These are phyloP conservation scores for Aspergillus ellipticus DNA, from an alignment of 495 filamentous ascomycete species.

Conservation along the genomic window DNA sequence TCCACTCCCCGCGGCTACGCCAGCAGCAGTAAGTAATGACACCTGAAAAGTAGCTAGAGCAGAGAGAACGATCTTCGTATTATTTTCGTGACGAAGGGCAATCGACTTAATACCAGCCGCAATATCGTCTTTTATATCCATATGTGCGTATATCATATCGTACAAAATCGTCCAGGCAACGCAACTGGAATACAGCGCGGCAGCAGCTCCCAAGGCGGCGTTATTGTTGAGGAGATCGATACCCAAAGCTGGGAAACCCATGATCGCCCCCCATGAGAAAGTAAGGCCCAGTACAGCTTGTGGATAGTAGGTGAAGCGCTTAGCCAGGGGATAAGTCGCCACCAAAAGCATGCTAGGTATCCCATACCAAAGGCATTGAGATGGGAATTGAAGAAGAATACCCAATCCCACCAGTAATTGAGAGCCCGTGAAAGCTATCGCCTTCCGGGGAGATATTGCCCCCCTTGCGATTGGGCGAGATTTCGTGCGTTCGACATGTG, in stretches of 20 bases:
- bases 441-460: constrained; percentile 71
- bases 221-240: constrained; percentile 69
- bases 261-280: constrained; percentile 95
- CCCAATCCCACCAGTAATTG: constrained; percentile 79
- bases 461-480: constrained; percentile 85
- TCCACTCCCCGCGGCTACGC: constrained; percentile 67
- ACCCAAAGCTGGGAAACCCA: constrained; percentile 93
- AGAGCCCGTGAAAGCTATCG: constrained; percentile 73
- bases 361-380: constrained; percentile 79
- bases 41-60: constrained; percentile 74
- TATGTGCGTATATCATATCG: constrained; percentile 98
- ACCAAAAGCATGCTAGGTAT: constrained; percentile 83
- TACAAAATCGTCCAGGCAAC: constrained; percentile 93
- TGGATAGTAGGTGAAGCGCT: constrained; percentile 91
- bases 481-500: constrained; percentile 80
- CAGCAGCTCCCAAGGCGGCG: constrained; percentile 62
- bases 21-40: constrained; percentile 73
- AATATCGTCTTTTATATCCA: constrained; percentile 93
- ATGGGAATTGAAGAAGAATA: constrained; percentile 82
- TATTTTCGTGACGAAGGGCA: constrained; percentile 78
- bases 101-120: constrained; percentile 95
- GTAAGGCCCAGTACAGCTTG: constrained; percentile 88
- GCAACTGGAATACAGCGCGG: constrained; percentile 77
- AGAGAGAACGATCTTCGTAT: constrained; percentile 82
- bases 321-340: constrained; percentile 81